Conservation (phyloP, 1,284 basidiomycete genomes). For the Rhodotorula sp. region DNA sequence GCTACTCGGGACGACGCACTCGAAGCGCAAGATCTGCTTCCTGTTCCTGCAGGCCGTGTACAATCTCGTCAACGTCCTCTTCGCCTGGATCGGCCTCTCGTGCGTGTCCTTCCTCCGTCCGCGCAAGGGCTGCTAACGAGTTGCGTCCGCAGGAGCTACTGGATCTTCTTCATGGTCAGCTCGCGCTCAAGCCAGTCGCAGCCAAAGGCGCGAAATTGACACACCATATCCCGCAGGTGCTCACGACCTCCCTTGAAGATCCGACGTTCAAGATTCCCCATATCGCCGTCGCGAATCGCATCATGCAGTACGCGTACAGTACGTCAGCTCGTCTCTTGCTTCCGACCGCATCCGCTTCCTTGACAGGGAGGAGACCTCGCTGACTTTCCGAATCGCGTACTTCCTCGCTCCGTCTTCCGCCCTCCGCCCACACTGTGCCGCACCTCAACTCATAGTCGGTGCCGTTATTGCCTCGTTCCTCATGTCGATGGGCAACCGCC, state of each 20-base stretch:
- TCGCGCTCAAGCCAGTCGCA: no score
- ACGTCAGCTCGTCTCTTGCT: conserved; percentile 61
- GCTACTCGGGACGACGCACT: conserved; percentile 82
- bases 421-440: not conserved
- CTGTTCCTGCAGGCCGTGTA: conserved; percentile 82
- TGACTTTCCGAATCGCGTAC: no score
- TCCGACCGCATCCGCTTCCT: no score
- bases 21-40: conserved; percentile 68
- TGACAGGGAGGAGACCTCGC: no score
- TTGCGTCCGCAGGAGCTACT: conserved; percentile 75
- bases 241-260: conserved; percentile 84
- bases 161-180: conserved; percentile 83
- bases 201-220: not conserved
- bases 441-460: conserved; percentile 54
- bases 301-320: conserved; percentile 70
- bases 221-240: conserved; percentile 55
- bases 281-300: conserved; percentile 75
- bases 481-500: conserved; percentile 96
- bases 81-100: conserved; percentile 90
- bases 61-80: conserved; percentile 82
- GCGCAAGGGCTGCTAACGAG: no score
- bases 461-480: conserved; percentile 86
- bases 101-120: conserved; percentile 46
- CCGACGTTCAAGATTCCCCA: conserved; percentile 63
- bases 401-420: no score